Conservation (phyloP, 179 eudicot species). For the Spinacia oleracea region DNA sequence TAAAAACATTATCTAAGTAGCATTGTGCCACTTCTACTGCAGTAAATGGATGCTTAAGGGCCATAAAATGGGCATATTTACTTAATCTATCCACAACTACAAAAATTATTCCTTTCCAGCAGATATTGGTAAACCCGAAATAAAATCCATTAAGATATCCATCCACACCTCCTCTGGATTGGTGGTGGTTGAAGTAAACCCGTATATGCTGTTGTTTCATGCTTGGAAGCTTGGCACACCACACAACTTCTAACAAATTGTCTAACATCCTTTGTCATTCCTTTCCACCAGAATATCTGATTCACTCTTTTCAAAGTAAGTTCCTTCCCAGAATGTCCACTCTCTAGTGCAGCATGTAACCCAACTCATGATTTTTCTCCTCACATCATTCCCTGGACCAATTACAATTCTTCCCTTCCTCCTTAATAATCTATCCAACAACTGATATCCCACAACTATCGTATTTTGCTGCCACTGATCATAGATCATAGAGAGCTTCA, state of each 20-base stretch:
- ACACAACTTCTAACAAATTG: not conserved
- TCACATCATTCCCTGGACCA: too few relatives aligned
- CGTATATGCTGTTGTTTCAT: not conserved
- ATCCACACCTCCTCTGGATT: not conserved
- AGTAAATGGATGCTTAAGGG: not conserved
- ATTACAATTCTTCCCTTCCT: too few relatives aligned
- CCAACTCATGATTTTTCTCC: too few relatives aligned
- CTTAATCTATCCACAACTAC: not conserved
- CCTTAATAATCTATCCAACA: too few relatives aligned
- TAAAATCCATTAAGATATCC: not conserved
- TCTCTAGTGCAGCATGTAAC: too few relatives aligned
- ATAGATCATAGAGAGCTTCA: too few relatives aligned
- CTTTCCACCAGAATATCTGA: not conserved
- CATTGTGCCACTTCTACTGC: not conserved
- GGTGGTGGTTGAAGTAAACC: not conserved
- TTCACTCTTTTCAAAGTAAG: too few relatives aligned
- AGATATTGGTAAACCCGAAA: not conserved
- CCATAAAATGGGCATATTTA: not conserved
- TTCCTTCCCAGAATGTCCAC: too few relatives aligned
- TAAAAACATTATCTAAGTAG: not conserved
- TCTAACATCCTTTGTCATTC: not conserved
- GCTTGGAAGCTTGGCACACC: not conserved
- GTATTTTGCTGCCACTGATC: too few relatives aligned
- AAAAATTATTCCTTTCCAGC: not conserved
- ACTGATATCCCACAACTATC: too few relatives aligned